Evolutionary conservation across 2,329 filamentous ascomycete species (phyloP), one percentile per base, ranked within the genome.

Genomic region (Claviceps fusiformis): DNA sequence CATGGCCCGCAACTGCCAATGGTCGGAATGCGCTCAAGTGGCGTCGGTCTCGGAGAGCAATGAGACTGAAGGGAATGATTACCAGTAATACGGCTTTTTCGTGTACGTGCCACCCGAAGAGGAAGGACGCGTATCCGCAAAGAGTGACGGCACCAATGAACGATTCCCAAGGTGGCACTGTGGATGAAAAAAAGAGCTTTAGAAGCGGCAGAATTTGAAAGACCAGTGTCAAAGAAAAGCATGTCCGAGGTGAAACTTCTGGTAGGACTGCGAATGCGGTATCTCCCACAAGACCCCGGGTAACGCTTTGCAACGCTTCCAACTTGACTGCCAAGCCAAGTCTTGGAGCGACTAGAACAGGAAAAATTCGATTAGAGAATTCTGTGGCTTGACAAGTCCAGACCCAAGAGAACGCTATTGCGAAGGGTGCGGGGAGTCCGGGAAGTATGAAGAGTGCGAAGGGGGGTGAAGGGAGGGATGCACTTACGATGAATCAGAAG

Each of bases 71-170:
- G 0, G 93, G 93, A 51, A 97, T 87, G 61, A 98, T 90, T 65
- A 97, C 86, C 24, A 97, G 80, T 27, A 98, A 79, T 56, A 98
- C 87, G 1, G 93, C 93, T 71, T 98, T 98, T 67, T 98, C 93
- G 64, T 98, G 93, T 9, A 98, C 93, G 66, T 98, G 93, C 90
- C 92, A 98, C 55, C 93, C 92, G 63, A 97, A 97, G 10, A 98
- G 78, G 72, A 98, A 98, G 0, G 92, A 96, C 0, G 92, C 87
- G 66, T 96, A 98, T 56, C 89, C 93, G 65, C 93, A 97, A 17
- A 97, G 81, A 0, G 92, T 96, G 48, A 95, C 80, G 0, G 89
- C 86, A 3, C 89, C 89, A 46, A 97, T 80, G 66, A 98, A 97
- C 55, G 81, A 86, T 59, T 95, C 87, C 88, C 89, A 95, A 0